Evolutionary conservation across 2,329 filamentous ascomycete genomes (phyloP), one percentile per base, ranked within the genome.

Genomic region (Cladorrhinum sp.): DNA sequence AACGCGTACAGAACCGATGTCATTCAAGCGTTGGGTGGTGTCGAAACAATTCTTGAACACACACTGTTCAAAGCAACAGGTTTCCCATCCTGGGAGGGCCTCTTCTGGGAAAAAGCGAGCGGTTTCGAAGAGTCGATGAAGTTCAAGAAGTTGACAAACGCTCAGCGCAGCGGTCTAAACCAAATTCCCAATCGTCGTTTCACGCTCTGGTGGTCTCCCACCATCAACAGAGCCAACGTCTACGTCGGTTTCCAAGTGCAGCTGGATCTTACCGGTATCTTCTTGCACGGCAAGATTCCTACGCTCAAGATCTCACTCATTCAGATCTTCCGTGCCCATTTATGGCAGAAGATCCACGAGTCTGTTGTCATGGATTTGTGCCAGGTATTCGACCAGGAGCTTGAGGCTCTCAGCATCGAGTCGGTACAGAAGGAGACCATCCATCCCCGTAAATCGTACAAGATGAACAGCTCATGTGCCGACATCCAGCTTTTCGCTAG

Each of bases 331-430:
- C 89, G 95, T 73, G 95, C 96, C 56, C 95, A 99, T 85, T 87
- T 99, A 81, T 99, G 95, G 95, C 95, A 99, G 75, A 99, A 99
- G 82, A 98, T 99, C 51, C 96, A 99, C 76, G 95, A 99, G 76
- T 96, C 91, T 0, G 93, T 98, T 0, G 93, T 97, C 32, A 99
- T 99, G 95, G 95, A 99, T 81, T 77, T 99, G 71, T 98, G 95
- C 69, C 96, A 99, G 73, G 95, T 99, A 13, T 96, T 99, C 68
- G 95, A 99, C 67, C 93, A 98, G 72, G 95, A 99, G 73, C 79
- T 99, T 49, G 95, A 99, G 75, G 92, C 95, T 29, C 81, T 99
- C 3, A 93, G 93, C 36, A 97, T 99, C 61, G 95, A 99, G 76
- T 96, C 92, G 1, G 95, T 98, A 3, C 95, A 99, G 73, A 99